Evolutionary conservation across 768 basidiomycete genomes (phyloP).

Genomic region (Suillus spraguei): DNA sequence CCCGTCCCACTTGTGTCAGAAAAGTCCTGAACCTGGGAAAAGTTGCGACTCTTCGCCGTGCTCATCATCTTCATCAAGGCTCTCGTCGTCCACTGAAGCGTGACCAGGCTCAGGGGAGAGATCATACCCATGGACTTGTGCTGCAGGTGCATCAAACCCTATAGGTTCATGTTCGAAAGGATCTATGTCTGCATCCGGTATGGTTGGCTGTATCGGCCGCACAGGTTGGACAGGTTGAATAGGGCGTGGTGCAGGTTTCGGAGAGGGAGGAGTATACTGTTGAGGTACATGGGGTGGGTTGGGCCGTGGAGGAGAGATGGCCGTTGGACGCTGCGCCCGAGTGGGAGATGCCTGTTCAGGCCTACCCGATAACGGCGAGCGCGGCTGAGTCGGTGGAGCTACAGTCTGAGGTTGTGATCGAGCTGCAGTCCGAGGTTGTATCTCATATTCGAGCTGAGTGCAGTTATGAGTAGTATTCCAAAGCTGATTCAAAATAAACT

Average conservation of each 20-base stretch:
- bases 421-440: constrained; percentile 22
- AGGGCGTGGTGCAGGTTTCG: constrained; percentile 2
- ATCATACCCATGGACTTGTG: constrained; percentile 14
- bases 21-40: constrained; percentile 47
- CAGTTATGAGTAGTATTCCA: constrained; percentile 12
- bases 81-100: constrained; percentile 27
- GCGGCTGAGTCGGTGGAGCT: constrained; percentile 16
- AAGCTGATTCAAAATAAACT: constrained; percentile 22
- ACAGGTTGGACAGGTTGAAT: constrained; percentile 16
- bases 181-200: constrained; percentile 34
- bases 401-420: constrained; percentile 19
- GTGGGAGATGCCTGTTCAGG: constrained; percentile 7
- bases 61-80: constrained; percentile 21
- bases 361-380: constrained; percentile 5
- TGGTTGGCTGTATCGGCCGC: constrained; percentile 20
- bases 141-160: constrained; percentile 19
- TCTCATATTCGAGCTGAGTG: constrained; percentile 44
- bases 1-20: constrained; percentile 24
- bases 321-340: background rate
- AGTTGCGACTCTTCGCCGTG: constrained; percentile 38
- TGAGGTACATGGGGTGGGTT: constrained; percentile 14
- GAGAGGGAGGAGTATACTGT: constrained; percentile 14
- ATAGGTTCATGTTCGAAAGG: constrained; percentile 36
- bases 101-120: constrained; percentile 27
- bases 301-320: constrained; percentile 8